Conservation (phyloP, 257 asterid genomes). For the Capsicum baccatum region DNA sequence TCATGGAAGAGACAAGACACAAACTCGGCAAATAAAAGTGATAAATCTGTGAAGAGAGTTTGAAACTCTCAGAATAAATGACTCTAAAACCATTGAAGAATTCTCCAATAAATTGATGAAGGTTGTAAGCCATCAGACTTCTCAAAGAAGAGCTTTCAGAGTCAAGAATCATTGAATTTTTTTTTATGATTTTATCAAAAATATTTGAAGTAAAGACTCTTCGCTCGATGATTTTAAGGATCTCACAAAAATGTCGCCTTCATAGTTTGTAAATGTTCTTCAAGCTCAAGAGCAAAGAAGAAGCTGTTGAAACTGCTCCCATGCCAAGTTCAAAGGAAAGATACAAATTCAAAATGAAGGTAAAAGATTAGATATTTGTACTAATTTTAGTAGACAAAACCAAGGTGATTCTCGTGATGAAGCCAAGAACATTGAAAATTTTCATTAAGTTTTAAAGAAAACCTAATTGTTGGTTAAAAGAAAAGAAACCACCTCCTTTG, state of each 20-base stretch:
- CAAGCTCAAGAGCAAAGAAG: background rate
- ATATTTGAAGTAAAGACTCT: conserved; percentile 18
- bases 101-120: background rate
- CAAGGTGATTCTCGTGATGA: background rate
- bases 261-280: background rate
- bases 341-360: background rate
- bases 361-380: no score
- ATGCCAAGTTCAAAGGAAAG: background rate
- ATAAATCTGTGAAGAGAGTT: background rate
- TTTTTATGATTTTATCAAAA: background rate
- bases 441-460: background rate
- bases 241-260: background rate
- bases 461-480: background rate
- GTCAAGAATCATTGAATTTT: background rate
- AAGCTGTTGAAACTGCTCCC: background rate
- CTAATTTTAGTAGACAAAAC: background rate
- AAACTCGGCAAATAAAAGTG: background rate
- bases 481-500: background rate
- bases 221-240: conserved; percentile 22
- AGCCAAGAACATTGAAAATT: background rate
- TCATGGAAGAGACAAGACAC: background rate
- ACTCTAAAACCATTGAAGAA: background rate
- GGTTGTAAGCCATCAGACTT: background rate
- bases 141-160: background rate
- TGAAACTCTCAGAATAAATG: background rate